Base-by-base conservation (phyloP, 345 rosid genomes). In the Garcia nutans region DNA sequence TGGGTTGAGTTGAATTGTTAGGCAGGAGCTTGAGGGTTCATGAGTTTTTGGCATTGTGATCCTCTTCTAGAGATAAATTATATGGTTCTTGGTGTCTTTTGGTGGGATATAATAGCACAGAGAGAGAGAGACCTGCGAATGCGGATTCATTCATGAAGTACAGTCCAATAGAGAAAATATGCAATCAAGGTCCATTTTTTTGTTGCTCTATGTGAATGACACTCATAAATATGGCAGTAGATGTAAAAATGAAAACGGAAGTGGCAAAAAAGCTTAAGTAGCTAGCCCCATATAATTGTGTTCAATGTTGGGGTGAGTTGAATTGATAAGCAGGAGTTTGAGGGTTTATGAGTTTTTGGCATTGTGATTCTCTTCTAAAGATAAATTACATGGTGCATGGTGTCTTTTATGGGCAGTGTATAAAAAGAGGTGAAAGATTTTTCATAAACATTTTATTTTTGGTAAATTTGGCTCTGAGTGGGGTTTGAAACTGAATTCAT, bases 11-110 rank as follows among this genome's bases (percentile, higher is more conserved):
- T 37, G 41, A 37, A 42, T 22, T 58, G 54, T 42, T 23, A 8
- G 23, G 37, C 54, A 6, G 41, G 74, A 71, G 23, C 10, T 57
- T 44, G 20, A n/a, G 17, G 33, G 1, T 71, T 37, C 2, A 31
- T 58, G 65, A 41, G 20, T 58, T 41, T 24, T 60, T 47, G 64
- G 67, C 66, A 72, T 59, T 44, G 7, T 72, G 67, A 72, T n/a
- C 12, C 26, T 71, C 65, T 5, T 72, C 22, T 11, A 8, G 31
- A 41, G 64, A 58, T 45, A 62, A 71, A 49, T 22, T 57, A 58
- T 44, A 8, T 47, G 50, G 16, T 41, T 23, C 17, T 5, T 71
- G 28, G 2, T 41, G 3, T 19, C 41, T 47, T 58, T 19, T 20
- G 50, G 31, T 28, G 31, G 31, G 31, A 1, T 28, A 28, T 28